phyloP scores from a whole-genome alignment of 2,329 filamentous ascomycete species.

The Phyllosticta citribraziliensis region DNA sequence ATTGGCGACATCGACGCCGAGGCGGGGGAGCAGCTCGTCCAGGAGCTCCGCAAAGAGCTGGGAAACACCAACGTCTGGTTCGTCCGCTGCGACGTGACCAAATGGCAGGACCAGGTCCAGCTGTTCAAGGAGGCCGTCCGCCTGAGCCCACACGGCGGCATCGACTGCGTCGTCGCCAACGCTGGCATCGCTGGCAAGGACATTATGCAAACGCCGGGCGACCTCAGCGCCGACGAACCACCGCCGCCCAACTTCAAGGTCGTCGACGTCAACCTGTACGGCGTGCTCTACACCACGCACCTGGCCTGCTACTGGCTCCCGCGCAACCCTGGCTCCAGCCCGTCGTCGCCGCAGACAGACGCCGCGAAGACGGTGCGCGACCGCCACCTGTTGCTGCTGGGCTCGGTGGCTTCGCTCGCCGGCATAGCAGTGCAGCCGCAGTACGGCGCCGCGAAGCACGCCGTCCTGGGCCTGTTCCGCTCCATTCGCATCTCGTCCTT shows the following conservation, averaged over 20 bases:
- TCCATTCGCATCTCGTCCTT: conserved; percentile 43
- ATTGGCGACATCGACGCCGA: conserved; percentile 52
- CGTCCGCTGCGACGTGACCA: conserved; percentile 54
- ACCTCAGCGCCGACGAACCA: conserved; percentile 33
- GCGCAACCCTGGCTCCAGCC: conserved; percentile 36
- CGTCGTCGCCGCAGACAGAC: conserved; percentile 13
- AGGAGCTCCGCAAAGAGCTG: conserved; percentile 14
- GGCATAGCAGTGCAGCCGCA: conserved; percentile 36
- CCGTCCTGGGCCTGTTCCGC: conserved; percentile 54
- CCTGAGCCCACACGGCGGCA: conserved; percentile 44
- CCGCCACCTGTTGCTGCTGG: conserved; percentile 52
- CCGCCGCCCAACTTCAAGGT: conserved; percentile 43
- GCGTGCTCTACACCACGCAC: conserved; percentile 55
- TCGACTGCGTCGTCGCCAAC: conserved; percentile 58
- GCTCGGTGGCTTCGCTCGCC: conserved; percentile 48
- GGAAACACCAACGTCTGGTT: conserved; percentile 42
- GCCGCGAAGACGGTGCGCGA: conserved; percentile 33
- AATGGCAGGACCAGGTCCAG: conserved; percentile 53
- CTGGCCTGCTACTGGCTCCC: conserved; percentile 52
- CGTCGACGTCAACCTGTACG: conserved; percentile 54
- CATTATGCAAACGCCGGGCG: conserved; percentile 39
- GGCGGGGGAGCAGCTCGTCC: conserved; percentile 45
- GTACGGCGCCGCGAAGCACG: conserved; percentile 57
- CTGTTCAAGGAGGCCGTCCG: conserved; percentile 51
- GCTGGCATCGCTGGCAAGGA: conserved; percentile 48